Evolutionary conservation across 805 yeast species (phyloP), one percentile per base, ranked within the genome.

Genomic region (Starmerella floricola): DNA sequence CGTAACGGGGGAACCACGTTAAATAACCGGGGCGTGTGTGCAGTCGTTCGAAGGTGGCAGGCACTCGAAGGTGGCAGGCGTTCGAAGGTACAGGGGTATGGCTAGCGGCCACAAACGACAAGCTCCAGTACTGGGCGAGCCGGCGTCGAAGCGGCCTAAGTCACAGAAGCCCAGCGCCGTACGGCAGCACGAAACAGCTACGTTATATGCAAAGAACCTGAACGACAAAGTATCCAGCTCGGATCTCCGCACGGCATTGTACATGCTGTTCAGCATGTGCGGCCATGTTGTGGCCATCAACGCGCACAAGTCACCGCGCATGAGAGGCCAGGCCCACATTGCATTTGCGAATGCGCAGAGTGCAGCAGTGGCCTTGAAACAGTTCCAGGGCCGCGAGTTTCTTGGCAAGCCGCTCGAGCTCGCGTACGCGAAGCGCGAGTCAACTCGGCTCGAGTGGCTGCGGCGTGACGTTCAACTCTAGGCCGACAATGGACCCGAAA

Each of bases 301-400:
- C 19, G 59, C 66, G 4, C 48, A 55, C 44, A 62, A 62, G 39
- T 57, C 64, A 15, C 53, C 58, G 21, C 51, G 50, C 35, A 63
- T 65, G 69, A 51, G 69, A 6, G 70, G 70, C 18, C 71, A 65
- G 52, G 70, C 71, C 2, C 65, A 61, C 38, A 43, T 66, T 8
- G 67, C 58, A 21, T 66, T 61, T 34, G 49, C 38, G 13, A 52
- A 52, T 34, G 42, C 49, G 8, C 47, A 46, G 13, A 36, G 52
- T 12, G 68, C 70, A 4, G 41, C 51, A 5, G 26, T 37, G 19
- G 69, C 68, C 3, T 42, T 58, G 36, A 31, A 46, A 11, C 41
- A 51, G 4, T 46, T 62, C 3, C 61, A 61, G 31, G 63, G 61
- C 13, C 40, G 45, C 17, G 31, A 20, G 24, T 51, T 65, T 31